Evolutionary conservation across 2,329 filamentous ascomycete species (phyloP), one percentile per base, ranked within the genome.

Genomic region (Periconia digitata): DNA sequence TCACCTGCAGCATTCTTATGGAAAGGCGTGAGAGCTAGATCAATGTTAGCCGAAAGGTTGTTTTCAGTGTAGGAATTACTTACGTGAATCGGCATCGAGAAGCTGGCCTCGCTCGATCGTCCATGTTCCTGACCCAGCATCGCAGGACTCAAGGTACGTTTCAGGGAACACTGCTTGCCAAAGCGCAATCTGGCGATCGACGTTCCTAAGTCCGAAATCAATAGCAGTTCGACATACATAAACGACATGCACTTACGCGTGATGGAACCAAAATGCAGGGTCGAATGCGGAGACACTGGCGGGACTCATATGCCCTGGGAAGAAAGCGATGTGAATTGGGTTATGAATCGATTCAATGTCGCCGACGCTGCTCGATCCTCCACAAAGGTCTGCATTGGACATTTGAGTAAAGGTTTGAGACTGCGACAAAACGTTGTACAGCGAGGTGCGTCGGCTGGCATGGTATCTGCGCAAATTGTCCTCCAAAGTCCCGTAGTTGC

Each of bases 101-200:
- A 27, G 20, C 6, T 51, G 51, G 1, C 38, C 46, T 4, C 16
- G 39, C 7, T 72, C 55, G 50, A 82, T 79, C 1, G 57, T 60
- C 22, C 43, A 59, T 20, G 57, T 59, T 3, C 49, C 47, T 12
- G 49, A 51, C 3, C 39, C 35, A 23, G 53, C 40, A 5, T 7
- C 42, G 46, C 53, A 56, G 0, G 84, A 77, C 20, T 76, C 70
- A 7, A 89, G 78, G 72, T 84, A 92, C 15, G 80, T 80, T 16
- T 81, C 73, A 0, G 86, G 86, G 53, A 91, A 81, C 12, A 92
- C 68, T 1, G 79, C 75, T 71, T 92, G 88, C 85, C 86, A 92
- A 55, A 92, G 78, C 37, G 87, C 82, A 69, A 91, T 89, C 16
- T 55, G 47, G n/a, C 59, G 53, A 49, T 63, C 58, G 6, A 63